These are phyloP conservation scores for Fomitiporia mediterranea DNA, from an alignment of 1,284 basidiomycete species.

Conservation along the genomic window DNA sequence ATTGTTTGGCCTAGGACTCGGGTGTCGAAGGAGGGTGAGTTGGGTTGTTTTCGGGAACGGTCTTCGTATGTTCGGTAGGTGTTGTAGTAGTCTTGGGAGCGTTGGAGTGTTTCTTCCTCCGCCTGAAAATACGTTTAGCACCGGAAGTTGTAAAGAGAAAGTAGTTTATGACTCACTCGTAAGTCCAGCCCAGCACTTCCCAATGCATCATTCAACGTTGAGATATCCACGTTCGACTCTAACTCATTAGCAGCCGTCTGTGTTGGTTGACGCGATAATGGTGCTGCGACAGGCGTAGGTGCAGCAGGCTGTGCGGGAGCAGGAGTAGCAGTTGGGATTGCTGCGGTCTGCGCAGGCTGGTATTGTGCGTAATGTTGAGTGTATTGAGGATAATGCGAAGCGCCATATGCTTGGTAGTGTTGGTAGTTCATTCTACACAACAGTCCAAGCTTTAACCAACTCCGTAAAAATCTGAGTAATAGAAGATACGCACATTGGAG, in stretches of 20 bases:
- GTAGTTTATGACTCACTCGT: slow-evolving; percentile 41
- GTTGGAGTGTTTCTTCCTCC: slow-evolving; percentile 73
- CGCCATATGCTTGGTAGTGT: slow-evolving; percentile 29
- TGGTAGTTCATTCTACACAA: slow-evolving; percentile 39
- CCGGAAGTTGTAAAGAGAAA: not conserved
- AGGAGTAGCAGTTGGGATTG: slow-evolving; percentile 28
- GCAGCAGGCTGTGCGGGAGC: slow-evolving; percentile 24
- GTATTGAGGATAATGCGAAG: slow-evolving; percentile 47
- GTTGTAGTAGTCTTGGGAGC: slow-evolving; percentile 55
- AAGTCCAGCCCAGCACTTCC: slow-evolving; percentile 81
- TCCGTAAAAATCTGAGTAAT: not conserved
- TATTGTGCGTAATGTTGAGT: slow-evolving; percentile 49
- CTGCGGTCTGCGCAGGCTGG: slow-evolving; percentile 32
- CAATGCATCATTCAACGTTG: slow-evolving; percentile 74
- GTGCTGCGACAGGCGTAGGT: slow-evolving; percentile 19
- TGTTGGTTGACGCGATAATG: slow-evolving; percentile 20
- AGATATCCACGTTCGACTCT: slow-evolving; percentile 56
- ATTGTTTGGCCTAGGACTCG: slow-evolving; percentile 57
- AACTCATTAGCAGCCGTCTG: slow-evolving; percentile 13
- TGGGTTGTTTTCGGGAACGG: slow-evolving; percentile 66
- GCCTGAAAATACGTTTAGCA: slow-evolving; percentile 36
- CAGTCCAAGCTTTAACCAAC: slow-evolving; percentile 14
- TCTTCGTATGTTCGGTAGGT: slow-evolving; percentile 62
- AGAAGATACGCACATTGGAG: slow-evolving; percentile 35
- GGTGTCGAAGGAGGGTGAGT: slow-evolving; percentile 59